Conservation (phyloP, 2,329 filamentous ascomycete genomes). For the Fusarium aywerte region DNA sequence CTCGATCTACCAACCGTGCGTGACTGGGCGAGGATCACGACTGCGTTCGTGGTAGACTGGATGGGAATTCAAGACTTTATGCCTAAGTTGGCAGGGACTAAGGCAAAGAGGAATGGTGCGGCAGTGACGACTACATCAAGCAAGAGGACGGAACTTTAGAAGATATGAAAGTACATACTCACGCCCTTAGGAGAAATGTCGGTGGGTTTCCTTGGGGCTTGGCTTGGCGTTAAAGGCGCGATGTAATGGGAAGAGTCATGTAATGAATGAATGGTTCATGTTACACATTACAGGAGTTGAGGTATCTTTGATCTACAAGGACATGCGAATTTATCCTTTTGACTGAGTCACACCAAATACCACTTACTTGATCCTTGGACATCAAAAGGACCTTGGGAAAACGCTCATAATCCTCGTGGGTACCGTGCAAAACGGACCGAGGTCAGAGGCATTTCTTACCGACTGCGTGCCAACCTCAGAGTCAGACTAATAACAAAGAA, state of each 20-base stretch:
- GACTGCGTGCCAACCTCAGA: conserved; percentile 8
- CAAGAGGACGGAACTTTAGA: conserved; percentile 51
- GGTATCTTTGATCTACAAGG: not conserved
- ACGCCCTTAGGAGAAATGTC: conserved; percentile 24
- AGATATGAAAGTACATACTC: conserved; percentile 13
- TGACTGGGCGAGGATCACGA: conserved; percentile 88
- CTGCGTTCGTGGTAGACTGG: conserved; percentile 91
- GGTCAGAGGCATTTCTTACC: conserved; percentile 38
- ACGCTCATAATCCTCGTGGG: conserved; percentile 8
- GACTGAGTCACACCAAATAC: not conserved
- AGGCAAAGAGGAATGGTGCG: conserved; percentile 43
- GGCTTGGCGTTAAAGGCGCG: conserved; percentile 38
- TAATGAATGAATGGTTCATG: conserved; percentile 6
- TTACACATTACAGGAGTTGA: conserved; percentile 17
- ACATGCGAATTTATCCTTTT: not conserved
- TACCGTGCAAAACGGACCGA: conserved; percentile 35
- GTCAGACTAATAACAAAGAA: conserved; percentile 27
- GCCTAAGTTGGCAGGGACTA: conserved; percentile 43
- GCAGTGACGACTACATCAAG: conserved; percentile 42
- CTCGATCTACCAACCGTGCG: conserved; percentile 81
- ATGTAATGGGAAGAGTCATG: conserved; percentile 33
- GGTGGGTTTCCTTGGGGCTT: conserved; percentile 35
- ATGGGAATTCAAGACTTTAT: conserved; percentile 73
- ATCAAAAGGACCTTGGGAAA: conserved; percentile 9
- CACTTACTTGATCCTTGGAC: not conserved